Conservation (phyloP, 495 filamentous ascomycete species). For the Copromyces sp. region DNA sequence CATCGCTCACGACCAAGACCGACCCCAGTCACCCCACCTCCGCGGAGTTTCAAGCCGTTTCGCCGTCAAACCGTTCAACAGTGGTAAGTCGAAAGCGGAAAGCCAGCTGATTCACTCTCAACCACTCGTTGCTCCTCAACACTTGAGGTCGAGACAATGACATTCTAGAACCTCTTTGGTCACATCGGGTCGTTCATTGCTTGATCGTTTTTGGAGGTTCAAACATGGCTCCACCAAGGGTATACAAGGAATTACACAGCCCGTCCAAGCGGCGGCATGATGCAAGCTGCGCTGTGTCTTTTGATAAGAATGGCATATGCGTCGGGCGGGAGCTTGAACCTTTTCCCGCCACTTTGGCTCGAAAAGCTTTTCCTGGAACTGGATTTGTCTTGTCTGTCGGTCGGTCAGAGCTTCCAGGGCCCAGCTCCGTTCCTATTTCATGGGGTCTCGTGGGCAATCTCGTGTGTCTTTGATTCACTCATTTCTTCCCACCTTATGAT, state of each 20-base stretch:
- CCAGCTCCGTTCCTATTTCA: not conserved
- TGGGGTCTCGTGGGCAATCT: not conserved
- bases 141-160: constrained; percentile 7
- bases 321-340: not conserved
- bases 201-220: not conserved
- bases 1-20: not conserved
- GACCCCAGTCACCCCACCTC: not conserved
- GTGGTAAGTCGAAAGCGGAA: not conserved
- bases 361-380: not conserved
- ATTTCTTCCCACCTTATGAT: not conserved
- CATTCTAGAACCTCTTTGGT: not conserved
- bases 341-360: not conserved
- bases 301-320: not conserved
- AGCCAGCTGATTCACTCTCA: constrained; percentile 13
- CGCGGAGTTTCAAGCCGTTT: not conserved
- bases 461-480: not conserved
- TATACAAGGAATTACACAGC: not conserved
- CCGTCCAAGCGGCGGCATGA: not conserved
- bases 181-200: not conserved
- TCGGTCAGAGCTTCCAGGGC: not conserved
- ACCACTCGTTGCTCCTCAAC: constrained; percentile 11
- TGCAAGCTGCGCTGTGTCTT: not conserved
- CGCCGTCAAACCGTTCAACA: not conserved
- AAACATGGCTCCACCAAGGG: not conserved
- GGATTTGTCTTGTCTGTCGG: not conserved